Conservation (phyloP, 306 rosid genomes). For the Pyrus communis region DNA sequence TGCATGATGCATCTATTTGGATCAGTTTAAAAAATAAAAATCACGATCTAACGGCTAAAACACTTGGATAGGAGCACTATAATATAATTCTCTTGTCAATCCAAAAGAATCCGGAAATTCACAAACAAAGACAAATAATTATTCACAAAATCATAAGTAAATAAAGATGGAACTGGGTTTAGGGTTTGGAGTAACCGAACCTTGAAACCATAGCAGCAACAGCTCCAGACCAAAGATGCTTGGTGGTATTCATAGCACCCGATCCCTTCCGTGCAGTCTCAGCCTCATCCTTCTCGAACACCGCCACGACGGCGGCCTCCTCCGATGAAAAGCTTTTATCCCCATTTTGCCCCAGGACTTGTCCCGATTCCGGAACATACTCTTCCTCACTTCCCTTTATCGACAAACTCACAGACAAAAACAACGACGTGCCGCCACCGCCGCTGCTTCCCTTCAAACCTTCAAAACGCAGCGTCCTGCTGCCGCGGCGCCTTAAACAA, state of each 20-base stretch:
- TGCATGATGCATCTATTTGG: no score
- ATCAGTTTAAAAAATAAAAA: no score
- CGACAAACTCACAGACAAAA: conserved; percentile 72
- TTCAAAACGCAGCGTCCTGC: conserved; percentile 15
- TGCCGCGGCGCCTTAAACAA: conserved; percentile 9
- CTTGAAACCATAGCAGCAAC: conserved; percentile 98
- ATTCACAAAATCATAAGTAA: background rate
- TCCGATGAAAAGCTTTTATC: conserved; percentile 6
- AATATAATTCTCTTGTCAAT: background rate
- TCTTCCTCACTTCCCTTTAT: conserved; percentile 38
- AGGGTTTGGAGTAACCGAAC: conserved; percentile 24
- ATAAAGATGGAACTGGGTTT: background rate
- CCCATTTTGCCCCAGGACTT: conserved; percentile 33
- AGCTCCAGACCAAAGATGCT: conserved; percentile 96
- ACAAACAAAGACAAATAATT: background rate
- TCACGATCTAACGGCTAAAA: no score
- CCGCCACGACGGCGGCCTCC: conserved; percentile 1
- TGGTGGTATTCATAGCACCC: conserved; percentile 68
- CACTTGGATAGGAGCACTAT: no score
- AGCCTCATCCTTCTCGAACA: conserved; percentile 19
- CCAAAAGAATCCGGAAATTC: background rate
- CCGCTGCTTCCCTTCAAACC: conserved; percentile 12
- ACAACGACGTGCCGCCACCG: conserved; percentile 12
- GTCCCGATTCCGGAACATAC: conserved; percentile 39
- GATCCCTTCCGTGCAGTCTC: conserved; percentile 27